phyloP scores from a whole-genome alignment of 164 flowering plant genomes.

The Nelumbo lutea region DNA sequence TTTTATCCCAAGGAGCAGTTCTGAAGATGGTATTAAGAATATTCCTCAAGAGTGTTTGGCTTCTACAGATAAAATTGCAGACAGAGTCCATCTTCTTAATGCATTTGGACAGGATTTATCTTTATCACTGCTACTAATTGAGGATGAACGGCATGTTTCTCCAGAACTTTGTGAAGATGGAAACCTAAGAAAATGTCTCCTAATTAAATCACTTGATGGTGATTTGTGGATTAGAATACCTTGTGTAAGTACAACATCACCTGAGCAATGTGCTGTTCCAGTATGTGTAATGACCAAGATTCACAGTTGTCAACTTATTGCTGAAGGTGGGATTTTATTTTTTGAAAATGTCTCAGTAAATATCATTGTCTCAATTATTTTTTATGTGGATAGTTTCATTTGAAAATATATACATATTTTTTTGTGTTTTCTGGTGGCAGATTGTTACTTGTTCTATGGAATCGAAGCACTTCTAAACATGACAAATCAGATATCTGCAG shows the following conservation, averaged over 20 bases:
- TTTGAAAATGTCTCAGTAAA: too few species aligned
- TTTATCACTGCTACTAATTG: conserved; percentile 34
- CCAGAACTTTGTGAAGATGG: conserved; percentile 16
- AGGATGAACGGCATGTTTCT: conserved; percentile 23
- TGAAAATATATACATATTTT: not conserved
- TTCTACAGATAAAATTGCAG: conserved; percentile 29
- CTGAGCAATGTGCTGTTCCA: conserved; percentile 18
- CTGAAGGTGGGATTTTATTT: conserved; percentile 49
- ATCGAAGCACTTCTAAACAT: conserved; percentile 42
- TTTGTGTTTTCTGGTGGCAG: conserved; percentile 29
- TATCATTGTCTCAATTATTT: too few species aligned
- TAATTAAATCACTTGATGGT: conserved; percentile 45
- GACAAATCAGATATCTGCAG: conserved; percentile 43
- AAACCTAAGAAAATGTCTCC: conserved; percentile 11
- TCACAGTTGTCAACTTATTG: conserved; percentile 39
- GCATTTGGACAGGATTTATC: conserved; percentile 63
- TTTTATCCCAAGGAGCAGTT: conserved; percentile 24
- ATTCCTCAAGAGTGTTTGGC: conserved; percentile 54
- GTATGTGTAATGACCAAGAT: conserved; percentile 54
- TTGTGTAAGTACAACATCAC: conserved; percentile 18
- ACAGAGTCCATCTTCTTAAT: conserved; percentile 37
- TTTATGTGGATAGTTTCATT: not conserved
- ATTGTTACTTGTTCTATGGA: conserved; percentile 33
- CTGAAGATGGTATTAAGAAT: conserved; percentile 28
- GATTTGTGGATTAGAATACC: conserved; percentile 90